These are phyloP conservation scores for Atkinsonella hypoxylon DNA, from an alignment of 2,329 filamentous ascomycete genomes.

Conservation along the genomic window DNA sequence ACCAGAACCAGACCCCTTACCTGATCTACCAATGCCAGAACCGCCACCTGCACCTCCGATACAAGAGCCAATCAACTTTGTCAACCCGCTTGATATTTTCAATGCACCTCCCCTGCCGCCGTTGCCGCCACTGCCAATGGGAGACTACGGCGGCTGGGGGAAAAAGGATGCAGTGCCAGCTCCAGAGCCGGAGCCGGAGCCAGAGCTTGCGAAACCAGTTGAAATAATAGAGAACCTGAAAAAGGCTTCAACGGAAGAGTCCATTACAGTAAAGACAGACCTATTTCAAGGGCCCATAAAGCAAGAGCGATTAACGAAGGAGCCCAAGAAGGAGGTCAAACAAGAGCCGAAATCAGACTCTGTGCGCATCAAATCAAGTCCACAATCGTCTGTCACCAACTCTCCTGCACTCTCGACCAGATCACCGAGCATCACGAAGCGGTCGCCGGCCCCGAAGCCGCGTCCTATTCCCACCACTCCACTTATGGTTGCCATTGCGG, in stretches of 20 bases:
- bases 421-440: constrained; percentile 29
- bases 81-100: constrained; percentile 27
- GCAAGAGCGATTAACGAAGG: constrained; percentile 4
- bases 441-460: constrained; percentile 29
- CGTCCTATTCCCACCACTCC: constrained; percentile 39
- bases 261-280: constrained; percentile 5
- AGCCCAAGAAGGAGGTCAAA: constrained; percentile 6
- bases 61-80: constrained; percentile 18
- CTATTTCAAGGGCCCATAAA: constrained; percentile 7
- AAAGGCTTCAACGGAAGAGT: constrained; percentile 8
- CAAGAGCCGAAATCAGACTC: constrained; percentile 8
- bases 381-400: constrained; percentile 27
- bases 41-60: constrained; percentile 3
- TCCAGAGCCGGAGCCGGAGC: constrained; percentile 6
- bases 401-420: constrained; percentile 28
- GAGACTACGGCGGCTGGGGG: constrained; percentile 11
- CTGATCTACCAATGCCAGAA: background rate
- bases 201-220: constrained; percentile 3
- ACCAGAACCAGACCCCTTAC: background rate
- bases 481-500: constrained; percentile 57
- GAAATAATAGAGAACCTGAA: constrained; percentile 1
- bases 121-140: constrained; percentile 14
- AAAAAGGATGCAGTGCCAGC: background rate
- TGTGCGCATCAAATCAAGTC: constrained; percentile 22
- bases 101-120: constrained; percentile 17